Base-by-base conservation (phyloP, 2,329 filamentous ascomycete species). In the Beauveria sp. region DNA sequence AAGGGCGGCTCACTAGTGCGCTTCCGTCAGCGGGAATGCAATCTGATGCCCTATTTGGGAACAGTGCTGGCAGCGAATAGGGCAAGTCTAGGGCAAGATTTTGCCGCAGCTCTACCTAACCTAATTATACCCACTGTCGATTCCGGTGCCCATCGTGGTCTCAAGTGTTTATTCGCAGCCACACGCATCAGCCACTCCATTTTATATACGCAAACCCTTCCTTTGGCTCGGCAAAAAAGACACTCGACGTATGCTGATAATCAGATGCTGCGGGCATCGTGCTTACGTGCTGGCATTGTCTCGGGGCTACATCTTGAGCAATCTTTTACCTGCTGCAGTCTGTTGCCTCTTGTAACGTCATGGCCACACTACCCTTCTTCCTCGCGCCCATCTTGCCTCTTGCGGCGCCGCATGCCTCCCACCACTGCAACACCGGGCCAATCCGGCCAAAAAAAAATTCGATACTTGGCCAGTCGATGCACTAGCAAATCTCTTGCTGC, bases 51-150 rank as follows among this genome's bases (percentile, higher is more conserved):
- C 50, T 61, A 49, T 49, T 61, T 34, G 42, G 59, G 59, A 61
- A 61, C 50, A 48, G 40, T 55, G 59, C 50, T 54, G 50, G 43
- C 59, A 55, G 50, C 59, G 59, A 50, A 61, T 61, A 61, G 59
- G 59, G 51, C 31, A 54, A 54, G 28, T 40, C 12, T 28, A 46
- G 57, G 57, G 49, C 56, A 38, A n/a, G 28, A 12, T 31, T 18
- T 31, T 31, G 22, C 38, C 24, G 28, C 22, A 18, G 40, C 53
- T 20, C 53, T 43, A 34, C 20, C 18, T 22, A 7, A 31, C 31
- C 54, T 22, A 49, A 28, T 6, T 16, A 26, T 42, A 42, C 14
- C 46, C 56, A 43, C 46, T 43, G 34, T 50, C 45, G 46, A 51
- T 59, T 28, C 20, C 42, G 26, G 7, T 28, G 24, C 24, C 34